Percentiles rank a stretch among this genome's conserved stretches.
Evolutionary conservation across 2,329 filamentous ascomycete species (phyloP).

Genomic region (Pyricularia grisea): DNA sequence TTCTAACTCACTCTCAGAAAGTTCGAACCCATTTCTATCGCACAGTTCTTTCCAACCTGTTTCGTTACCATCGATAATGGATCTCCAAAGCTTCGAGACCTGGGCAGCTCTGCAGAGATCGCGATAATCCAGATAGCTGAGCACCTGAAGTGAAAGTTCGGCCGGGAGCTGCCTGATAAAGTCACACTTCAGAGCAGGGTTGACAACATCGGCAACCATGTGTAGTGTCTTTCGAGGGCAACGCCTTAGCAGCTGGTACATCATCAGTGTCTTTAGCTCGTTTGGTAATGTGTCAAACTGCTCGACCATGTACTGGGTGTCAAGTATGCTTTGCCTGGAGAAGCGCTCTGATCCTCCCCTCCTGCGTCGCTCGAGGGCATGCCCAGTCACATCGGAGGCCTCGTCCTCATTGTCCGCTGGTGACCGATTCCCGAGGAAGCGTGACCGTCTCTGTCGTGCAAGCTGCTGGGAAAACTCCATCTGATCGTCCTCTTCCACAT

Average conservation of each 20-base stretch:
- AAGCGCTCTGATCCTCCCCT: not conserved
- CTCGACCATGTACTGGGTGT: slow-evolving; percentile 79
- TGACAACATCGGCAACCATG: slow-evolving; percentile 82
- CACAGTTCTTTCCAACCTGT: slow-evolving; percentile 92
- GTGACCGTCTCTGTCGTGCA: slow-evolving; percentile 21
- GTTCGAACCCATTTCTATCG: slow-evolving; percentile 69
- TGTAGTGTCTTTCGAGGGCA: slow-evolving; percentile 84
- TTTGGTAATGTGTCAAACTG: slow-evolving; percentile 85
- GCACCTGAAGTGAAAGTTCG: slow-evolving; percentile 79
- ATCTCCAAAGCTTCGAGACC: slow-evolving; percentile 90
- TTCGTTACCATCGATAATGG: slow-evolving; percentile 85
- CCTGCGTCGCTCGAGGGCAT: not conserved
- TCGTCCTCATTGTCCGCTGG: slow-evolving; percentile 23
- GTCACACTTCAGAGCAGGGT: slow-evolving; percentile 89
- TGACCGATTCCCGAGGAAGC: slow-evolving; percentile 31
- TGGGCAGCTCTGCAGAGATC: slow-evolving; percentile 86
- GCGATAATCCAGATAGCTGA: slow-evolving; percentile 75
- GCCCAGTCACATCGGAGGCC: slow-evolving; percentile 7
- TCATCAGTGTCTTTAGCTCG: slow-evolving; percentile 89
- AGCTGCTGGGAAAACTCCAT: slow-evolving; percentile 21
- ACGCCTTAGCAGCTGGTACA: slow-evolving; percentile 87
- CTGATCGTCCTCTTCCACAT: slow-evolving; percentile 30
- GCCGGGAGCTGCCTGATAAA: slow-evolving; percentile 76
- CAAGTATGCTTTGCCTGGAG: slow-evolving; percentile 47
- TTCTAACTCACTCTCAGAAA: slow-evolving; percentile 75